Conservation (phyloP, 495 filamentous ascomycete species). For the Penicillium diatomitis region DNA sequence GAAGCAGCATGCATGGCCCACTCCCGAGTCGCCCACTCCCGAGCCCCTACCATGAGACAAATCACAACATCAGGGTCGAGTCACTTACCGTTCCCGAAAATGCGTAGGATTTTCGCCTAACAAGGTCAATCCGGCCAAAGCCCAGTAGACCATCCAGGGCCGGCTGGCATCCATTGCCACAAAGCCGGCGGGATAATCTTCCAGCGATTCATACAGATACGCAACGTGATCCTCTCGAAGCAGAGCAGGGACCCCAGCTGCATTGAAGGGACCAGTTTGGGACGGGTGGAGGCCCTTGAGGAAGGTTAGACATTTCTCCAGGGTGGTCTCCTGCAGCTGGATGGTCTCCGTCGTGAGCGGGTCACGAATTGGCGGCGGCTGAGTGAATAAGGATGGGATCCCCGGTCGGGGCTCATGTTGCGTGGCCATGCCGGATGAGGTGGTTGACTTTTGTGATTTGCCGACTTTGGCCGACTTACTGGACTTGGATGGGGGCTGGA, state of each 20-base stretch:
- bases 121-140: constrained; percentile 57
- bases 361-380: constrained; percentile 56
- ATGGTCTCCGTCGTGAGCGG: constrained; percentile 58
- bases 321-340: constrained; percentile 54
- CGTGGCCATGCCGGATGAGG: constrained; percentile 2
- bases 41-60: not conserved
- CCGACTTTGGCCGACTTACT: not conserved
- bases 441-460: not conserved
- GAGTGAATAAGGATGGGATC: constrained; percentile 58
- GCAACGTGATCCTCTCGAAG: constrained; percentile 58
- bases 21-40: no score
- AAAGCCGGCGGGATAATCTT: constrained; percentile 54
- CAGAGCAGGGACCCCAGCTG: constrained; percentile 63
- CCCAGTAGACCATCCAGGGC: constrained; percentile 94
- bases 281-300: constrained; percentile 36
- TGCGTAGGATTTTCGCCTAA: constrained; percentile 66
- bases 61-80: not conserved
- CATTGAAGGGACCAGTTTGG: constrained; percentile 47
- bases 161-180: constrained; percentile 69
- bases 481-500: not conserved
- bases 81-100: constrained; percentile 54
- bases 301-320: constrained; percentile 60
- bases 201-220: constrained; percentile 65
- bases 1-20: no score
- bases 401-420: constrained; percentile 24